phyloP scores from a whole-genome alignment of 352 stramenopile species.

The Pythium rishiriense region DNA sequence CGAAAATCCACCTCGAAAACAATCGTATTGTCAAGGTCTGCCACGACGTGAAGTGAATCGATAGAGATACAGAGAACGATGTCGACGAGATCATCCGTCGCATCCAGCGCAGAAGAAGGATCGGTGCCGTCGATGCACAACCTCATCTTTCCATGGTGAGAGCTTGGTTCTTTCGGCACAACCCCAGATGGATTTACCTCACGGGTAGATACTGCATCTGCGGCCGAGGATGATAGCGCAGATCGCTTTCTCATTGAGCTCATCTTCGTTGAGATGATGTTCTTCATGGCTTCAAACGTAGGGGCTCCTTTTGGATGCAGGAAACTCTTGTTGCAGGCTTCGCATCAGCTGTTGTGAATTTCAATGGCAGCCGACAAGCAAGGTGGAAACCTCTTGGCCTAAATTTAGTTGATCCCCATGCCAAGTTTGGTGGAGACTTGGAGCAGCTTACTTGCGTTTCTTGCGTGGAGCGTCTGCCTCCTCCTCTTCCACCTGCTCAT shows the following conservation, averaged over 20 bases:
- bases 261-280: constrained; percentile 29
- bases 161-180: constrained; percentile 34
- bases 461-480: constrained; percentile 5
- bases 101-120: neutral
- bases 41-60: constrained; percentile 42
- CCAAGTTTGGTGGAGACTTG: constrained; percentile 3
- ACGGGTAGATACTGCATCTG: neutral
- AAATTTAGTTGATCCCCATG: neutral
- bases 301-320: neutral
- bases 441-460: constrained; percentile 17
- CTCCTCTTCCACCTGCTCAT: constrained; percentile 31
- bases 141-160: constrained; percentile 53
- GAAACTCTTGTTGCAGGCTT: neutral
- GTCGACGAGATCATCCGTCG: constrained; percentile 26
- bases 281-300: constrained; percentile 21
- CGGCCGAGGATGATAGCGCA: constrained; percentile 15
- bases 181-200: neutral
- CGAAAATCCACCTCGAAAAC: constrained; percentile 44
- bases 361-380: neutral
- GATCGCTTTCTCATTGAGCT: constrained; percentile 29
- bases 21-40: constrained; percentile 35
- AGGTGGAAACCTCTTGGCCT: neutral
- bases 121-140: constrained; percentile 1
- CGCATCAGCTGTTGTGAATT: neutral
- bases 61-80: constrained; percentile 44